Conservation (phyloP, 805 yeast species). For the Sugiyamaella valdiviana region DNA sequence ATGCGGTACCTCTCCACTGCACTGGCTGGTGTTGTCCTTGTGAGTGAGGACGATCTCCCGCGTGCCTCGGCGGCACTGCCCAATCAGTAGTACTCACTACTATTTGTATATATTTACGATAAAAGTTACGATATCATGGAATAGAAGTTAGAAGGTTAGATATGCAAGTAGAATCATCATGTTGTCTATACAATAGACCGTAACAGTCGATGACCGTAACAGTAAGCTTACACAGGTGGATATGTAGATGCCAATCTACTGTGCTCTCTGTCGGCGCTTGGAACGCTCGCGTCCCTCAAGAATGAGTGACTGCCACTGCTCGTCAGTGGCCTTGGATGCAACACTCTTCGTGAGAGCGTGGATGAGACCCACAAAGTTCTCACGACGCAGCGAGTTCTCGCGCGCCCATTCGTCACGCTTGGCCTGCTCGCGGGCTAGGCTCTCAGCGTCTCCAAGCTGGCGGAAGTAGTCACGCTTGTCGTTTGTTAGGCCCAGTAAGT, state of each 20-base stretch:
- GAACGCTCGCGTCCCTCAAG: slow-evolving; percentile 6
- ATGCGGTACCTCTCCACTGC: slow-evolving; percentile 54
- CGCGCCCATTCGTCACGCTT: slow-evolving; percentile 48
- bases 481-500: slow-evolving; percentile 47
- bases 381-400: slow-evolving; percentile 50
- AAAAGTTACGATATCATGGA: not conserved
- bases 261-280: not conserved
- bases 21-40: slow-evolving; percentile 51
- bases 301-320: slow-evolving; percentile 17
- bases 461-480: slow-evolving; percentile 40
- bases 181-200: too few relatives aligned
- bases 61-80: not conserved
- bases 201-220: too few relatives aligned
- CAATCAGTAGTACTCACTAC: not conserved
- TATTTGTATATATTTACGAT: not conserved
- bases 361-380: slow-evolving; percentile 48
- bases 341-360: slow-evolving; percentile 42
- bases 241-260: too few relatives aligned
- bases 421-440: slow-evolving; percentile 36
- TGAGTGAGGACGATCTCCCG: slow-evolving; percentile 43
- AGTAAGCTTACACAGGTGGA: too few relatives aligned
- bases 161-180: not conserved
- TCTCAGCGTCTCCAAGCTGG: slow-evolving; percentile 38
- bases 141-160: not conserved
- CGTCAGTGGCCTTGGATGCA: slow-evolving; percentile 24